Conservation (phyloP, 495 filamentous ascomycete genomes). For the Corynascus novoguineensis region DNA sequence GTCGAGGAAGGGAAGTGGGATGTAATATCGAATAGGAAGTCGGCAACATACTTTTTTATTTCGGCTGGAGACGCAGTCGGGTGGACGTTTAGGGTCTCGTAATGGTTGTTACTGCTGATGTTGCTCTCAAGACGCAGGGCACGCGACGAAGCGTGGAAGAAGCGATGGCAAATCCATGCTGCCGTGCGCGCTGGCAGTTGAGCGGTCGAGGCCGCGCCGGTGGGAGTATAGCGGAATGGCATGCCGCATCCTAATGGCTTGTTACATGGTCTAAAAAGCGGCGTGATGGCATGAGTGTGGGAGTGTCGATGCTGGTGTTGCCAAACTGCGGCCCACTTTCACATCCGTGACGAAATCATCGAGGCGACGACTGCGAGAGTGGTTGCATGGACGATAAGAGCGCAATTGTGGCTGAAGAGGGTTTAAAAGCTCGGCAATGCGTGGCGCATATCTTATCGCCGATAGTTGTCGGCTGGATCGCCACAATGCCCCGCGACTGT, state of each 20-base stretch:
- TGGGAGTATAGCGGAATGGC: constrained; percentile 38
- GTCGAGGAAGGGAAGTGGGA: constrained; percentile 8
- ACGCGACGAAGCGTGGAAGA: constrained; percentile 41
- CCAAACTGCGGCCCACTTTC: constrained; percentile 3
- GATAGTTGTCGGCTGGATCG: background rate
- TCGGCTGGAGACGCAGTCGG: constrained; percentile 62
- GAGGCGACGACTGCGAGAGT: background rate
- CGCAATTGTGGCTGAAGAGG: no score
- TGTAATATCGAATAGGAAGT: background rate
- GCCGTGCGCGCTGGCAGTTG: constrained; percentile 8
- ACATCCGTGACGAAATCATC: constrained; percentile 19
- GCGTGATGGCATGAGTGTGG: background rate
- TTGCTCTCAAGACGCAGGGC: constrained; percentile 28
- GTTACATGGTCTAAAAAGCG: constrained; percentile 8
- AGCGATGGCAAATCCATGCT: constrained; percentile 12
- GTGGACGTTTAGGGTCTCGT: constrained; percentile 74
- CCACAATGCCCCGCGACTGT: background rate
- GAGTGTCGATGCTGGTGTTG: background rate
- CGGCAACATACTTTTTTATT: constrained; percentile 72
- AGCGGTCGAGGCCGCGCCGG: constrained; percentile 25
- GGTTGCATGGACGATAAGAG: background rate
- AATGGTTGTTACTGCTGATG: constrained; percentile 52
- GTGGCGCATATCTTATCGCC: background rate
- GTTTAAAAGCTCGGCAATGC: background rate
- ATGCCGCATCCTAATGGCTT: constrained; percentile 46